Evolutionary conservation across 257 asterid genomes (phyloP), one percentile per base, ranked within the genome.

Genomic region (Plantago elongata): DNA sequence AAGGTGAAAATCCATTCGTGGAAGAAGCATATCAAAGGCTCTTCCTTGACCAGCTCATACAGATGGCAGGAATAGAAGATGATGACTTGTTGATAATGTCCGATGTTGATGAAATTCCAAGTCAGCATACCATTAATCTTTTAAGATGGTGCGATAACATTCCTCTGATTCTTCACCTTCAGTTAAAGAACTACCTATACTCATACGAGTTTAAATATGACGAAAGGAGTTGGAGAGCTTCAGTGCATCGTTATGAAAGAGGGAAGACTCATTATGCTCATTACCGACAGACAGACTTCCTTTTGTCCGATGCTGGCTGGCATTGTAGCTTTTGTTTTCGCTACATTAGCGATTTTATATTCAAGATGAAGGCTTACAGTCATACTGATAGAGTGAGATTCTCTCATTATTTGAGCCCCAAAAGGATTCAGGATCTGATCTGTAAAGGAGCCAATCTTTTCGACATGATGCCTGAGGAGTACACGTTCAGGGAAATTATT

Each of bases 301-400:
- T 71, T 51, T 54, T 75, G 64, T 60, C 80, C 6, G 80, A 75
- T 60, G 45, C 80, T 13, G 80, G 80, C 9, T 75, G 80, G 80
- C 80, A 75, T 52, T 75, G 80, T 10, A 60, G 64, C 69, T 75
- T 75, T 54, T 75, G 80, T 43, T 75, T 75, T 44, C 77, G 74
- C 17, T 58, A 52, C 40, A 71, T 75, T 16, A 63, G 67, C 13
- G 80, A 75, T 18, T 75, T 75, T 38, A 42, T 75, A 51, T 75
- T 75, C 74, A 75, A 75, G 60, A 75, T 75, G 80, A 71, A 75
- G 48, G 80, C 80, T 29, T 75, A 75, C 46, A 75, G 80, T 64
- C 80, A 75, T 50, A 60, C 64, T 10, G 80, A 75, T 54, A 49
- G 80, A 34, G 61, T 75, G 12, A 54, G 72, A 59, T 75, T 71